A percentile compares a stretch with the other conserved stretches of the same genome.
phyloP scores from a whole-genome alignment of 768 basidiomycete species.

The Pulveroboletus sp. region DNA sequence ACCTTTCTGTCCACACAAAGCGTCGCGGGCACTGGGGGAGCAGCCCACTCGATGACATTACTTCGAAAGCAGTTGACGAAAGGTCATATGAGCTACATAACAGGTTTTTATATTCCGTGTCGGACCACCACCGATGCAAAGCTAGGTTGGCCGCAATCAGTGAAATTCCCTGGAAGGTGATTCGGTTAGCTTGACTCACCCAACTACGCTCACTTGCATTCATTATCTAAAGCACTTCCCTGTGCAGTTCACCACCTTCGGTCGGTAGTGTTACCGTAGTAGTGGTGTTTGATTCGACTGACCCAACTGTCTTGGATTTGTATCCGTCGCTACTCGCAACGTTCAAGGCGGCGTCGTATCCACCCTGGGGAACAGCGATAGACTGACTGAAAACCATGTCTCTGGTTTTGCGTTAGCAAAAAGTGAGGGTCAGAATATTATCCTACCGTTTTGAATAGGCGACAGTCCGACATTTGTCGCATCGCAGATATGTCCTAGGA shows the following conservation, averaged over 20 bases:
- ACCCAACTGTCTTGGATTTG: not conserved
- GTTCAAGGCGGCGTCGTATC: slow-evolving; percentile 89
- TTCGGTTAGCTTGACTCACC: too few species aligned
- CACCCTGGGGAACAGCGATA: slow-evolving; percentile 85
- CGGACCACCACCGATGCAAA: not conserved
- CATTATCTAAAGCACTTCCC: not conserved
- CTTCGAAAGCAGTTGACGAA: not conserved
- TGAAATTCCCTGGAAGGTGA: too few species aligned
- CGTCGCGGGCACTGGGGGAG: not conserved
- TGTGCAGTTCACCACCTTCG: too few species aligned
- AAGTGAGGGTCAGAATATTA: too few species aligned
- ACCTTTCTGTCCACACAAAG: not conserved
- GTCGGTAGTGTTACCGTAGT: too few species aligned
- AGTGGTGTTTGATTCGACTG: not conserved
- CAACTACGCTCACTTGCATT: not conserved
- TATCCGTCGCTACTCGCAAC: slow-evolving; percentile 46
- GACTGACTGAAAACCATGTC: slow-evolving; percentile 31
- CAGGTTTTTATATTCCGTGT: not conserved
- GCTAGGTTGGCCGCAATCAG: not conserved
- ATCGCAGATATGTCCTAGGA: too few species aligned
- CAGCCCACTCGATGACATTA: not conserved
- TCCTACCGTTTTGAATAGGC: not conserved
- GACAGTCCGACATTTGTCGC: not conserved
- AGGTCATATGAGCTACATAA: too few species aligned
- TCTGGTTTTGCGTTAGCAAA: too few species aligned